Evolutionary conservation across 208 protist species (phyloP), one percentile per base, ranked within the genome.

Genomic region (Trypanosoma grayi): DNA sequence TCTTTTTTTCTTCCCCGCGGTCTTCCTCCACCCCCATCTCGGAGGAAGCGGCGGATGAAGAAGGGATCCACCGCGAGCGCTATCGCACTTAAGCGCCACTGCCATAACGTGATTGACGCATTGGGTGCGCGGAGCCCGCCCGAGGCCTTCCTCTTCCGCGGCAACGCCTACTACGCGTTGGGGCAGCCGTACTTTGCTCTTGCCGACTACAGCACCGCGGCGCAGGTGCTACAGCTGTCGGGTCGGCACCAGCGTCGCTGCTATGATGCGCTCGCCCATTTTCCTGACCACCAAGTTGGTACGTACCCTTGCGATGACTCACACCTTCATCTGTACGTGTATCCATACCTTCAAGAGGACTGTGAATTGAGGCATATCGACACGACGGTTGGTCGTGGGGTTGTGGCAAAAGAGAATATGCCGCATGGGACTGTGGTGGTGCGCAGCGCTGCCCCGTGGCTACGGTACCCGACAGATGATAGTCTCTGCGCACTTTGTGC

Each of bases 101-200:
- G 88, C 68, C 80, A 85, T 64, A 68, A 75, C 55, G 72, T 92
- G 18, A 92, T 94, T 59, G 80, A 88, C 57, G 81, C 81, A n/a
- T 66, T 94, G 10, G 85, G 88, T 22, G 61, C 88, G 9, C 54
- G 73, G 30, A 84, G 74, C 9, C 85, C 85, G 20, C 85, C 88
- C 1, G 85, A 94, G 68, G 83, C 75, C 0, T 94, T 94, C 61
- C 68, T 94, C 40, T 92, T 78, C 60, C 82, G 88, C 41, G 88
- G 83, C 14, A 92, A 94, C 70, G 88, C 88, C 40, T 94, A 94
- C 70, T 90, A 81, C 60, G 83, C 77, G 8, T 69, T 94, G 10
- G 85, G 84, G 0, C 74, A 81, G 61, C 88, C 88, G 1, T 94
- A 88, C 66, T 83, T 94, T 58, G 88, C 88, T 13, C 45, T 94